Evolutionary conservation across 163 green algal genomes (phyloP).

Genomic region (Prototheca cutis): DNA sequence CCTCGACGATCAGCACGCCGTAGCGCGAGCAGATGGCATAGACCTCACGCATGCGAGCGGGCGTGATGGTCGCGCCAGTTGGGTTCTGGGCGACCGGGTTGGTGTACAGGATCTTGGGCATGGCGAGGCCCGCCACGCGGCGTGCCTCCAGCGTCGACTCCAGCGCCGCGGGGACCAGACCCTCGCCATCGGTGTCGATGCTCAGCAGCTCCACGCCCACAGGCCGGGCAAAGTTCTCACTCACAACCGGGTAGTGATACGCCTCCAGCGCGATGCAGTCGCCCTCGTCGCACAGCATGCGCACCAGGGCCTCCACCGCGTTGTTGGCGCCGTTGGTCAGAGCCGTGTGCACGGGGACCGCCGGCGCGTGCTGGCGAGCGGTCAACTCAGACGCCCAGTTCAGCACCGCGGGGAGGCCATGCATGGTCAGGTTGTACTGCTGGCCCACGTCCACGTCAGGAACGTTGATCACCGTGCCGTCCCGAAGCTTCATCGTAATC

Average conservation of each 20-base stretch:
- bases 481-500: neutral
- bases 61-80: constrained; percentile 37
- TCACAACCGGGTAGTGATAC: constrained; percentile 58
- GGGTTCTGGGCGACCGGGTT: constrained; percentile 72
- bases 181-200: constrained; percentile 32
- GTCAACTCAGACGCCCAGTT: constrained; percentile 37
- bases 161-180: constrained; percentile 32
- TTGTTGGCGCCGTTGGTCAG: constrained; percentile 47
- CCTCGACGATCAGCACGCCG: constrained; percentile 60
- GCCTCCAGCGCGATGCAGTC: constrained; percentile 55
- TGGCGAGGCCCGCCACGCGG: neutral
- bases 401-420: constrained; percentile 44
- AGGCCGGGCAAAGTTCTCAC: constrained; percentile 47
- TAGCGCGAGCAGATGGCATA: constrained; percentile 35
- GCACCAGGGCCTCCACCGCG: constrained; percentile 30
- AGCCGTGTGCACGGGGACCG: constrained; percentile 20
- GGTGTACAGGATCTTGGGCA: constrained; percentile 57
- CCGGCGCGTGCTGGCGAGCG: constrained; percentile 28
- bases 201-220: constrained; percentile 35
- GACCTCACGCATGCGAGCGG: constrained; percentile 17
- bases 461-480: neutral
- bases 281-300: constrained; percentile 29
- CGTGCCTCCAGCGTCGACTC: constrained; percentile 2
- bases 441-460: constrained; percentile 36
- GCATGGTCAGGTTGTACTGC: constrained; percentile 55